Evolutionary conservation across 2,329 filamentous ascomycete species (phyloP), one percentile per base, ranked within the genome.

Genomic region (Dothidotthia symphoricarpi): DNA sequence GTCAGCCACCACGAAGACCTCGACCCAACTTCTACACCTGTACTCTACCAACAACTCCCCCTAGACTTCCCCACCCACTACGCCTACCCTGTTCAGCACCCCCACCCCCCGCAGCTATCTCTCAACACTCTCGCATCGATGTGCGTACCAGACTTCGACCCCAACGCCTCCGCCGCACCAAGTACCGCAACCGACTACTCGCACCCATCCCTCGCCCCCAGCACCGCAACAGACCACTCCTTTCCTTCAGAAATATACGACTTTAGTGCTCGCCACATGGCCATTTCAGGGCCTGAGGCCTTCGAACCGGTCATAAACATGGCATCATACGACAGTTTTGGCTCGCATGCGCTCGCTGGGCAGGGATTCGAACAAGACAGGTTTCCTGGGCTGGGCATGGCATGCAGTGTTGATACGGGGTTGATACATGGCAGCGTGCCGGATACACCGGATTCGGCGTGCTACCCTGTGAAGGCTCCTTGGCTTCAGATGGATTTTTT

Each of bases 181-280:
- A 44, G 41, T 27, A 44, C 41, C 22, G 47, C 54, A 11, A 61
- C 57, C 10, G 59, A 63, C 29, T 58, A 53, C 34, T 59, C 56
- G 1, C 55, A 57, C n/a, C 51, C 53, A 19, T 54, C 49, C 11
- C 9, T 41, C 2, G 40, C 40, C 8, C 35, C 42, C 7, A 53
- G 48, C 24, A 50, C 53, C 24, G 47, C 54, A 11, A 61, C 57
- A 12, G 61, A 63, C 31, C 57, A 53, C 35, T 59, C 56, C 1
- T 57, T 57, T 12, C 51, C 54, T 17, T 53, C 52, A 6, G 44
- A 68, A 37, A 55, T 58, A 10, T 66, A 70, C 45, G 67, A 71
- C 45, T 71, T 72, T 54, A 53, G 47, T 14, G 61, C 56, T 33
- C 65, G 66, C 10, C 64, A 66, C 26, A 69, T 72, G 38, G 60